Evolutionary conservation across 805 yeast genomes (phyloP), one percentile per base, ranked within the genome.

Genomic region (Allodekkera sacchari): DNA sequence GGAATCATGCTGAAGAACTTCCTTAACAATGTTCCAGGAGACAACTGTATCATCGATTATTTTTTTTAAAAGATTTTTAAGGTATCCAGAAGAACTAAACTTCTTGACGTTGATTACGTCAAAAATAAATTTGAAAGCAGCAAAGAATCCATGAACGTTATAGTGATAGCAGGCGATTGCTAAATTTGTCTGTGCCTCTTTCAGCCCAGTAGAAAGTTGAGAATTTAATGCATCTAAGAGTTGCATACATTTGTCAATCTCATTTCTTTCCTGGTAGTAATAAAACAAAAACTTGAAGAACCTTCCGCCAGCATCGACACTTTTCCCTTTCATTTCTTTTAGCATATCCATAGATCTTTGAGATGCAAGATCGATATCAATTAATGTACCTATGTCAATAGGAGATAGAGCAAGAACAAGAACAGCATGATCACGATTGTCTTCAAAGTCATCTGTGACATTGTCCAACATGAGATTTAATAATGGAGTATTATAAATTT

Each of bases 221-320:
- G 35, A 32, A 0, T 69, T 28, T 6, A 76, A 39, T 2, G 37
- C 31, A 0, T 43, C 42, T 16, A 68, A 44, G 27, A 57, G 64
- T 16, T 27, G 34, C 2, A 30, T 19, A 27, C 57, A 47, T 18
- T 41, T 42, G 3, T 20, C 31, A 3, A 36, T 10, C 3, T 47
- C 33, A 21, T 45, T 39, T 2, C 42, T 33, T 6, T 25, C 22
- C 39, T 55, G 50, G 30, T 61, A 53, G 35, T 64, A 45, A 35
- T 43, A 41, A 29, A 64, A 64, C 13, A 78, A 37, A 46, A 76
- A 66, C 45, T 71, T 73, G 18, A 81, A 57, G 11, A 77, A 59
- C 24, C 76, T 68, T 0, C 95, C 87, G 7, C 88, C 95, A 16
- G 83, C 78, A 37, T 87, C 96, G 27, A 83, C 77, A 36, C 66